Evolutionary conservation across 805 yeast species (phyloP), one percentile per base, ranked within the genome.

Genomic region (Osmozyma mogii): DNA sequence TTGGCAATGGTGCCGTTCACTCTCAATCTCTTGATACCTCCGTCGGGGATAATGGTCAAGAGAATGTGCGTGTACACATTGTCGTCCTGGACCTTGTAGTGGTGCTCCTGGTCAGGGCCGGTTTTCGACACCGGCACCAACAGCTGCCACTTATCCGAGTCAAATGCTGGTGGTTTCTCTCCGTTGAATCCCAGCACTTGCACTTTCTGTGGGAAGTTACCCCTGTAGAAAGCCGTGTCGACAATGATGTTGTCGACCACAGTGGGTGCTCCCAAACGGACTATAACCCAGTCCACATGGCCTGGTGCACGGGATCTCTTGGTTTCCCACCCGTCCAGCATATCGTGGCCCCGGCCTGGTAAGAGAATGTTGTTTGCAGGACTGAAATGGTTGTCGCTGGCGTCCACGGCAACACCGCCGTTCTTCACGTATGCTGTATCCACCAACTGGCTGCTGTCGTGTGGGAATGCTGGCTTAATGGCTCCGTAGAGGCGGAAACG

Each of bases 291-390:
- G 63, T 89, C 98, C 22, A 72, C 76, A 53, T 89, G 97, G 25
- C 84, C 87, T 4, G 77, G 72, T 9, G 61, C 65, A 52, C 97
- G 72, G 2, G 96, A 85, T 53, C 98, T 75, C 45, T 73, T 75
- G 15, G 98, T 89, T 54, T 89, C 98, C 98, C 98, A 89, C 9
- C 98, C 98, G 50, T 92, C 97, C 29, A 92, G 75, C 97, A 89
- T 89, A 56, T 89, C 96, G 45, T 70, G 73, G 30, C 98, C 98
- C 37, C 96, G 75, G 10, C 97, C 97, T 2, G 96, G 96, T 32
- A 89, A 64, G 34, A 89, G 61, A 38, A 89, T 63, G 60, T 89
- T 89, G 54, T 84, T 94, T 22, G 88, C 94, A 25, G 89, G 72
- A 22, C 96, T 94, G 50, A 89, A 89, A 59, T 88, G 97, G 61